Evolutionary conservation across 768 basidiomycete species (phyloP), one percentile per base, ranked within the genome.

Genomic region (Obba rivulosa): DNA sequence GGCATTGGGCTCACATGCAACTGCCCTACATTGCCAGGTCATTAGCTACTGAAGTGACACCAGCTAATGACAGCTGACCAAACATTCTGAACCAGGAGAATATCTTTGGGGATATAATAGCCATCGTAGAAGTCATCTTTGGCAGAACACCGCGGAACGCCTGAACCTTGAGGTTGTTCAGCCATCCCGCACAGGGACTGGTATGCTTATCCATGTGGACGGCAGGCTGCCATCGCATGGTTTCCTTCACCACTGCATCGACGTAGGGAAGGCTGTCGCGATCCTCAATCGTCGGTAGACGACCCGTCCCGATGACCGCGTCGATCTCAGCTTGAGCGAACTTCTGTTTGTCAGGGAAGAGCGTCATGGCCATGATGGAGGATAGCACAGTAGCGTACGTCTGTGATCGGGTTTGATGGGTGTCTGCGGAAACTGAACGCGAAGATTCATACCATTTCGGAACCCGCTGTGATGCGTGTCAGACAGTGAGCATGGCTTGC

Each of bases 331-430:
- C 50, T 36, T 62, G 67, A 3, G 61, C 66, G 18, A 41, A 49
- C 18, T 39, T 20, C 24, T 60, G 57, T 4, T 65, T 42, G 5
- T 60, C 59, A 34, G 69, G 72, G 56, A 69, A 60, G 46, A 69
- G 62, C 2, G 58, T 54, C 69, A 69, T 69, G 1, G 67, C 70
- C 8, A 69, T 62, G 43, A 70, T 57, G 52, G 70, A 69, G 8
- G 66, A 61, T 2, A 50, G 52, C 18, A 69, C 34, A 1, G 64
- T 52, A 3, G 65, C 60, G 1, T 57, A 50, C 4, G 65, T 66
- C 64, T 68, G 14, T 8, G 28, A 50, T 14, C 20, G 20, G 18
- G 34, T 22, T 17, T 16, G 38, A n/a, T n/a, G 7, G n/a, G 5
- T 17, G 17, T 16, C 5, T 5, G 21, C n/a, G 8, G 2, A 18